These are phyloP conservation scores for Phialocephala subalpina DNA, from an alignment of 2,329 filamentous ascomycete species.

Conservation along the genomic window DNA sequence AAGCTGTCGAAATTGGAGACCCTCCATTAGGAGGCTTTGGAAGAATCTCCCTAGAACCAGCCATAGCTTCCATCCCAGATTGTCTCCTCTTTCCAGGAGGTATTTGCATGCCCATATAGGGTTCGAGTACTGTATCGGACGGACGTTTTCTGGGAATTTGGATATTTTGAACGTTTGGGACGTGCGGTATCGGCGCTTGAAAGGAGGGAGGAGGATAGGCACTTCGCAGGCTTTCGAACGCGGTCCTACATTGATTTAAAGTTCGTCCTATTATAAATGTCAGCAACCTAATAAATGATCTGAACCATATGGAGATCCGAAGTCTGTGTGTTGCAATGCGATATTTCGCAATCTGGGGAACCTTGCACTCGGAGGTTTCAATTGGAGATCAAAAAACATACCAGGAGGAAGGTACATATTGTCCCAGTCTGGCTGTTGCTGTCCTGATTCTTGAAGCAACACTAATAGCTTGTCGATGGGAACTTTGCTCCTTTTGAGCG, in stretches of 20 bases:
- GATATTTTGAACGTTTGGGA: neutral
- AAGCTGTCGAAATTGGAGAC: conserved; percentile 34
- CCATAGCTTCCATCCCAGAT: conserved; percentile 31
- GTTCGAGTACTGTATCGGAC: conserved; percentile 34
- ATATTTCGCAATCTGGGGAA: conserved; percentile 28
- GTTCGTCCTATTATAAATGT: conserved; percentile 37
- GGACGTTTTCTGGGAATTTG: conserved; percentile 37
- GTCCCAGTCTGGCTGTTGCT: conserved; percentile 56
- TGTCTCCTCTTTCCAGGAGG: conserved; percentile 37
- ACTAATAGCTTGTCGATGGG: conserved; percentile 52
- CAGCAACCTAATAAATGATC: conserved; percentile 26
- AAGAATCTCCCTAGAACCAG: conserved; percentile 34
- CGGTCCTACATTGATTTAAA: conserved; percentile 40
- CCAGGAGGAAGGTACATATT: conserved; percentile 57
- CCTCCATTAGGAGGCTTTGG: conserved; percentile 40
- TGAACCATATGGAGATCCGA: conserved; percentile 23
- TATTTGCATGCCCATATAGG: conserved; percentile 13
- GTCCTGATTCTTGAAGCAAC: conserved; percentile 49
- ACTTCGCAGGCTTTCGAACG: conserved; percentile 35
- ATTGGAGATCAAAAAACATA: conserved; percentile 42
- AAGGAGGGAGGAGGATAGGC: conserved; percentile 15
- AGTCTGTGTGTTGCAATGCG: conserved; percentile 31
- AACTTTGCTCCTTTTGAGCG: conserved; percentile 55
- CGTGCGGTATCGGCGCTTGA: neutral
- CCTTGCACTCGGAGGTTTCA: conserved; percentile 27